phyloP scores from a whole-genome alignment of 1,284 basidiomycete species.

The Apiotrichum akiyoshidainum region DNA sequence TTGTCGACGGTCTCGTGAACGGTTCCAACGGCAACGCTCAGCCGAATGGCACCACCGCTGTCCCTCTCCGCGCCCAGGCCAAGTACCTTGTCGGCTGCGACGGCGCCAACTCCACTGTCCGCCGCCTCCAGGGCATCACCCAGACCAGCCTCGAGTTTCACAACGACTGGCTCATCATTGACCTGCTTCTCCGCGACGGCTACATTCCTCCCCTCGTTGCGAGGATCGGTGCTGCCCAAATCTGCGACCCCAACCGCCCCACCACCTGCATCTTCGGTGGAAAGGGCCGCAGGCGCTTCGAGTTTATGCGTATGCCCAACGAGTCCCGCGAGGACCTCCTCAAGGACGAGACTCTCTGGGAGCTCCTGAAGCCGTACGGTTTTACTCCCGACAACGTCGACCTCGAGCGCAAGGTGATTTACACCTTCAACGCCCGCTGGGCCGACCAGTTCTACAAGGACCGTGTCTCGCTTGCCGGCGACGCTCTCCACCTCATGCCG shows the following conservation, averaged over 20 bases:
- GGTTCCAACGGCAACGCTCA: background rate
- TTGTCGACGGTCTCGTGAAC: constrained; percentile 3
- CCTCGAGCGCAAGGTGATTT: constrained; percentile 26
- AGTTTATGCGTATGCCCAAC: constrained; percentile 24
- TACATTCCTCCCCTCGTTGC: constrained; percentile 7
- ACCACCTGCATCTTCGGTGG: constrained; percentile 22
- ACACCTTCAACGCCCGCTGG: constrained; percentile 26
- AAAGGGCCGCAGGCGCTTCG: constrained; percentile 18
- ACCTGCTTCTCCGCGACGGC: constrained; percentile 14
- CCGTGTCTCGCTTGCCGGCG: constrained; percentile 19
- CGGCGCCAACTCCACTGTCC: constrained; percentile 26
- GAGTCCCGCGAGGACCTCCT: constrained; percentile 15
- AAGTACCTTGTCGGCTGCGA: constrained; percentile 24
- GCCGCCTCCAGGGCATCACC: constrained; percentile 15
- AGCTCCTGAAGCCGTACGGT: constrained; percentile 15
- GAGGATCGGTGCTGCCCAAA: constrained; percentile 13
- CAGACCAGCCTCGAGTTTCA: constrained; percentile 19
- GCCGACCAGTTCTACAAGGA: constrained; percentile 21
- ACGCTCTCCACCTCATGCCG: constrained; percentile 25
- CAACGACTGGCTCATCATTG: constrained; percentile 27
- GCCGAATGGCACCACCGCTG: background rate
- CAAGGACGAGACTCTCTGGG: constrained; percentile 16
- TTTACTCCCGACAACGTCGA: constrained; percentile 19
- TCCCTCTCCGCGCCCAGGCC: constrained; percentile 5
- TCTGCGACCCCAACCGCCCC: constrained; percentile 25